phyloP scores from a whole-genome alignment of 257 asterid species.

The Gynochthodes officinalis region DNA sequence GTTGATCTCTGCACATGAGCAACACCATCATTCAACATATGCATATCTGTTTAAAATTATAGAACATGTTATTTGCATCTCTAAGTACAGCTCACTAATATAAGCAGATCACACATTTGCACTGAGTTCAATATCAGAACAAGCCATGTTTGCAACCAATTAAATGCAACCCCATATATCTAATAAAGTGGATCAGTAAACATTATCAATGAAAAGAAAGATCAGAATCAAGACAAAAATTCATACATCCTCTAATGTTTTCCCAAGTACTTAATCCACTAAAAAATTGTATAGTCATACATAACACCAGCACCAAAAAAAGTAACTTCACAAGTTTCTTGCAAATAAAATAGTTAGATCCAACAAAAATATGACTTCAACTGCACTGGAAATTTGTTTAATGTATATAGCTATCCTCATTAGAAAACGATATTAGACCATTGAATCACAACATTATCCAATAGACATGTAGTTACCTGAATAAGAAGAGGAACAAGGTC shows the following conservation, averaged over 20 bases:
- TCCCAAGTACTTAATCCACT: background rate
- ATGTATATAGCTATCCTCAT: background rate
- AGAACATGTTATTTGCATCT: background rate
- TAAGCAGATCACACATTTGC: background rate
- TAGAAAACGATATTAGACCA: background rate
- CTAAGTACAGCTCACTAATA: too few relatives aligned
- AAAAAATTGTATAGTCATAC: background rate
- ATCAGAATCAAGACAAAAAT: background rate
- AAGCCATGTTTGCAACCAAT: background rate
- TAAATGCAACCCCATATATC: background rate
- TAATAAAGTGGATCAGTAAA: background rate
- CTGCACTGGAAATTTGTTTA: background rate
- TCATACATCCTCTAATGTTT: background rate
- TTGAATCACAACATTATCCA: conserved; percentile 14
- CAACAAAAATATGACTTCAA: background rate
- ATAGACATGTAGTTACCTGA: conserved; percentile 53
- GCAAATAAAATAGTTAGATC: background rate
- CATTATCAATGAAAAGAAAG: background rate
- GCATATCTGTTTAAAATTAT: background rate
- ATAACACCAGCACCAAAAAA: background rate
- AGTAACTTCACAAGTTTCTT: background rate
- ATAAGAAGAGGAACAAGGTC: conserved; percentile 93
- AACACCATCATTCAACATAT: background rate
- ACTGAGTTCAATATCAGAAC: background rate
- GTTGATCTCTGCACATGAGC: background rate